These are phyloP conservation scores for Paramecium tetraurelia DNA, from an alignment of 73 alveolate species.

Conservation along the genomic window DNA sequence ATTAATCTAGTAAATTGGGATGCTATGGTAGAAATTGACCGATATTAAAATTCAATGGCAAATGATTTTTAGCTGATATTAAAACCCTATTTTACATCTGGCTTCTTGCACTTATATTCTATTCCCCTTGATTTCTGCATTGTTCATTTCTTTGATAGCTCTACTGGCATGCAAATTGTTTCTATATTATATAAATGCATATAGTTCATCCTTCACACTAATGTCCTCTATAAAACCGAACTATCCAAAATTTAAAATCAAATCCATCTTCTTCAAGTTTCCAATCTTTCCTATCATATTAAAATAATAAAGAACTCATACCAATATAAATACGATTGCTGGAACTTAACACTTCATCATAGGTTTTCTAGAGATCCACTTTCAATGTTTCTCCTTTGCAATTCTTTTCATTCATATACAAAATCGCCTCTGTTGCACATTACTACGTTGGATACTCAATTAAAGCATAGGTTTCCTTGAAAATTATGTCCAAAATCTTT, in stretches of 20 bases:
- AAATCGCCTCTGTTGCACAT: slow-evolving; percentile 32
- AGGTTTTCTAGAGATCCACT: slow-evolving; percentile 34
- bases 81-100: background rate
- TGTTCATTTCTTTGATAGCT: slow-evolving; percentile 40
- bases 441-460: background rate
- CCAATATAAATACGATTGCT: slow-evolving; percentile 19
- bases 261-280: slow-evolving; percentile 35
- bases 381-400: slow-evolving; percentile 23
- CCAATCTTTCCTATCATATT: slow-evolving; percentile 23
- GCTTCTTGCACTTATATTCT: background rate
- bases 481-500: slow-evolving; percentile 15
- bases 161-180: slow-evolving; percentile 36
- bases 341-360: slow-evolving; percentile 21
- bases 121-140: background rate
- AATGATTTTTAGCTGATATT: background rate
- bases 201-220: slow-evolving; percentile 21
- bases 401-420: slow-evolving; percentile 35
- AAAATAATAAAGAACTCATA: background rate
- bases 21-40: background rate
- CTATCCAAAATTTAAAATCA: slow-evolving; percentile 28
- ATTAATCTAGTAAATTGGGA: background rate
- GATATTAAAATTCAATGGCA: background rate
- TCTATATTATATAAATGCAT: slow-evolving; percentile 32
- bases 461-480: background rate
- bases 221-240: slow-evolving; percentile 42